Percentiles rank a stretch among this genome's conserved stretches.
Evolutionary conservation across 2,329 filamentous ascomycete species (phyloP).

Genomic region (Bisporella sp.): DNA sequence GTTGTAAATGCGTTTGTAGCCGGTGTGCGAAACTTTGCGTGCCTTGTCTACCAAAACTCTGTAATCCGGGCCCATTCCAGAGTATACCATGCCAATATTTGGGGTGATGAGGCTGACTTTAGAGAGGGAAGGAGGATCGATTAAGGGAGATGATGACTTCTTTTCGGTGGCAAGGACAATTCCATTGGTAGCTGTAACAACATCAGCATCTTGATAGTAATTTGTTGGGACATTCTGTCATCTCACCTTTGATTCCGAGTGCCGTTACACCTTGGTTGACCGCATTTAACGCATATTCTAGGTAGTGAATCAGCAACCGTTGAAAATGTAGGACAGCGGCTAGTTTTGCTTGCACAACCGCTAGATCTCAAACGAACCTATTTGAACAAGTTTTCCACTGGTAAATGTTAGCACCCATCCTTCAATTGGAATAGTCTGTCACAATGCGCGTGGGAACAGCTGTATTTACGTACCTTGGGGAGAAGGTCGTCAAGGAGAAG

Average conservation of each 20-base stretch:
- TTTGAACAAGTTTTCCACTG: slow-evolving; percentile 98
- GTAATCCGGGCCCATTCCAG: slow-evolving; percentile 98
- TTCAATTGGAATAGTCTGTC: slow-evolving; percentile 6
- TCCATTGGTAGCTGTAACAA: slow-evolving; percentile 76
- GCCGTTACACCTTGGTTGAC: slow-evolving; percentile 99
- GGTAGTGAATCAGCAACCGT: slow-evolving; percentile 13
- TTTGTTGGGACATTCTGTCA: not conserved
- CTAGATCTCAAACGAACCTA: slow-evolving; percentile 55
- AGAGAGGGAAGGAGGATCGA: slow-evolving; percentile 88
- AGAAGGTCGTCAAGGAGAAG: slow-evolving; percentile 99
- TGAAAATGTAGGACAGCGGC: not conserved
- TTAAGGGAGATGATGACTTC: slow-evolving; percentile 96
- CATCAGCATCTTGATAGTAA: slow-evolving; percentile 5
- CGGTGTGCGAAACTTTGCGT: slow-evolving; percentile 95
- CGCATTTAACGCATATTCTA: slow-evolving; percentile 98
- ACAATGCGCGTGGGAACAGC: slow-evolving; percentile 27
- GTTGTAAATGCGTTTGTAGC: slow-evolving; percentile 99
- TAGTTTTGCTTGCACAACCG: not conserved
- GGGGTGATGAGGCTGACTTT: slow-evolving; percentile 98
- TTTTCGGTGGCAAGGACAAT: slow-evolving; percentile 99
- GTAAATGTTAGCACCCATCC: slow-evolving; percentile 17
- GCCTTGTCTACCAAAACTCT: slow-evolving; percentile 95
- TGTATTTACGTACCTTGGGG: slow-evolving; percentile 67
- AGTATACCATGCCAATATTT: slow-evolving; percentile 99
- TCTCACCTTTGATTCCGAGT: slow-evolving; percentile 90